Evolutionary conservation across 345 rosid species (phyloP).

Genomic region (Gossypium herbaceum): DNA sequence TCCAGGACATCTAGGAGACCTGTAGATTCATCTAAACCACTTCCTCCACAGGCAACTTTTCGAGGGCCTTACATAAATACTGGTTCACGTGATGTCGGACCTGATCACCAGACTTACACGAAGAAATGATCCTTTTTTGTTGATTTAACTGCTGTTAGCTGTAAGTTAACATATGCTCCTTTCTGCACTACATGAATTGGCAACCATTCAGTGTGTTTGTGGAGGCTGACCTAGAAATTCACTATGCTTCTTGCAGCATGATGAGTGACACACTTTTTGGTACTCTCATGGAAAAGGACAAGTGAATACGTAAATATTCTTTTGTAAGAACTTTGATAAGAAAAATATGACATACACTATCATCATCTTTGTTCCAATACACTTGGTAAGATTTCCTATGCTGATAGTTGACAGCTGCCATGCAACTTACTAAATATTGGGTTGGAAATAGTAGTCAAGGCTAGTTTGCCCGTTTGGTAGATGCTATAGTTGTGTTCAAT

Average conservation of each 20-base stretch:
- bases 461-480: neutral
- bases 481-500: neutral
- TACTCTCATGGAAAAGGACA: neutral
- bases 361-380: neutral
- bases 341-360: neutral
- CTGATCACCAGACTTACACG: slow-evolving; percentile 61
- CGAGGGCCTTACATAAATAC: slow-evolving; percentile 96
- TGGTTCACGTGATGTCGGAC: slow-evolving; percentile 89
- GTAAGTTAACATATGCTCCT: slow-evolving; percentile 2
- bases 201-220: neutral
- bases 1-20: slow-evolving; percentile 64
- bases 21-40: slow-evolving; percentile 76
- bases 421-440: no score
- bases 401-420: neutral
- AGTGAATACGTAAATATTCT: neutral
- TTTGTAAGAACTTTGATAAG: neutral
- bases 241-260: neutral
- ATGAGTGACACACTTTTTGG: neutral
- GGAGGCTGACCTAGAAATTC: neutral
- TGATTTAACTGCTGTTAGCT: neutral
- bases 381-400: neutral
- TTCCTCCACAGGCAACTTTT: slow-evolving; percentile 93
- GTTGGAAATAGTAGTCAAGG: neutral
- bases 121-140: slow-evolving; percentile 47
- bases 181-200: neutral